A percentile compares a stretch with the other conserved stretches of the same genome.
Evolutionary conservation across 139 green algal species (phyloP).

Genomic region (Tetraselmis striata): DNA sequence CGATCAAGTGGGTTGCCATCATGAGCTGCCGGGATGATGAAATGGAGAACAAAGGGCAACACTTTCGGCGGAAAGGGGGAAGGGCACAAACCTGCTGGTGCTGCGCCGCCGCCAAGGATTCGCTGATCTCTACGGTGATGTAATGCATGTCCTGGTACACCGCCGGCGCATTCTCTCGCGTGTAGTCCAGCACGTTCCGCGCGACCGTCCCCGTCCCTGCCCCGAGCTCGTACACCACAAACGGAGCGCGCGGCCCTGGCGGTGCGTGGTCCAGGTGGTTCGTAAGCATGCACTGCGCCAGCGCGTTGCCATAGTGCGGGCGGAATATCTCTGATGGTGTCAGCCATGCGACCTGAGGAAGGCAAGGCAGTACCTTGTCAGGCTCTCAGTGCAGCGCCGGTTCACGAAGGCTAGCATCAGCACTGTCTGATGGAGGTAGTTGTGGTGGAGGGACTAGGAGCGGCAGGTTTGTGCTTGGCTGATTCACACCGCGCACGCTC

Average conservation of each 20-base stretch:
- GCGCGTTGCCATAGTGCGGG: slow-evolving; percentile 57
- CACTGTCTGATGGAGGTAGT: slow-evolving; percentile 15
- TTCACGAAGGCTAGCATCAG: too few relatives aligned
- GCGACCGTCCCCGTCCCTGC: slow-evolving; percentile 75
- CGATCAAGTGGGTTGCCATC: too few relatives aligned
- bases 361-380: not conserved
- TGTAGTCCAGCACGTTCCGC: slow-evolving; percentile 60
- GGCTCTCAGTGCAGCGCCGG: slow-evolving; percentile 18
- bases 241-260: slow-evolving; percentile 5
- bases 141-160: slow-evolving; percentile 58
- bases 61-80: too few relatives aligned
- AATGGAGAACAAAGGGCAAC: too few relatives aligned
- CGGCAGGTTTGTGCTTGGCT: slow-evolving; percentile 7
- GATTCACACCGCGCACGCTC: not conserved
- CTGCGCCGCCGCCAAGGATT: slow-evolving; percentile 49
- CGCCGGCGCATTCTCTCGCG: slow-evolving; percentile 32
- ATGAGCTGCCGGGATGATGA: too few relatives aligned
- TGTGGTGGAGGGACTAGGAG: slow-evolving; percentile 15
- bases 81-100: slow-evolving; percentile 35
- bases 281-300: slow-evolving; percentile 38
- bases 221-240: slow-evolving; percentile 73
- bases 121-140: slow-evolving; percentile 62
- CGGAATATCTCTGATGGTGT: slow-evolving; percentile 78
- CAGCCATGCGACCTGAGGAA: slow-evolving; percentile 47
- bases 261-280: slow-evolving; percentile 11